Evolutionary conservation across 352 stramenopile species (phyloP).

Genomic region (Phytophthora multivora): DNA sequence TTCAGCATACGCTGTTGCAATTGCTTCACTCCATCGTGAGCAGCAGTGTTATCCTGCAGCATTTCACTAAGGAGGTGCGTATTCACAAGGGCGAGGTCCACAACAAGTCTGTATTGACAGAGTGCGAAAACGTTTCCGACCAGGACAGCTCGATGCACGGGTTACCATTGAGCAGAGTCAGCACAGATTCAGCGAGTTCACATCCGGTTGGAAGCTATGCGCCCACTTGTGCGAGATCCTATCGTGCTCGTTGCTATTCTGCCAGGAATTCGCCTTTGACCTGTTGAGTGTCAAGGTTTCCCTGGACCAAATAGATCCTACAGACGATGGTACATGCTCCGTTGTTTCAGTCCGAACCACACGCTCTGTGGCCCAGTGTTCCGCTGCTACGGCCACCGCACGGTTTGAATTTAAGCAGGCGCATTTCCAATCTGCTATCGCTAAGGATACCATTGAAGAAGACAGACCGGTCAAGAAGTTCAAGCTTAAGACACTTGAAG

Average conservation of each 20-base stretch:
- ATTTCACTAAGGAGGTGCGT: constrained; percentile 25
- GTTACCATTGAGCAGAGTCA: constrained; percentile 25
- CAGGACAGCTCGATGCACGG: constrained; percentile 7
- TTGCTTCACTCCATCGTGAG: constrained; percentile 35
- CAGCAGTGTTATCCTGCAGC: constrained; percentile 29
- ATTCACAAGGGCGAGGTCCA: not conserved
- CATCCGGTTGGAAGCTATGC: constrained; percentile 51
- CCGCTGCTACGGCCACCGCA: not conserved
- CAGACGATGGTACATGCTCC: constrained; percentile 21
- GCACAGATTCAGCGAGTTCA: constrained; percentile 53
- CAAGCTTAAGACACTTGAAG: constrained; percentile 56
- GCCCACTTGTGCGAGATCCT: constrained; percentile 28
- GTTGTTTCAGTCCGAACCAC: constrained; percentile 24
- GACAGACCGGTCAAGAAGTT: constrained; percentile 14
- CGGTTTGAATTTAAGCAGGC: constrained; percentile 17
- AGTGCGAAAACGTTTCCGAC: not conserved
- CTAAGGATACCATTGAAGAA: constrained; percentile 16
- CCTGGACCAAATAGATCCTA: not conserved
- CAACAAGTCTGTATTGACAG: not conserved
- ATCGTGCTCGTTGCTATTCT: constrained; percentile 10
- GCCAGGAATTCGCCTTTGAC: constrained; percentile 21
- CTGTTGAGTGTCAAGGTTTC: constrained; percentile 12
- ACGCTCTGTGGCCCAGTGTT: constrained; percentile 1
- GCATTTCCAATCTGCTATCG: constrained; percentile 18
- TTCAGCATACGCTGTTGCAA: constrained; percentile 22